These are phyloP conservation scores for Solioccasus polychromus DNA, from an alignment of 768 basidiomycete genomes.

Conservation along the genomic window DNA sequence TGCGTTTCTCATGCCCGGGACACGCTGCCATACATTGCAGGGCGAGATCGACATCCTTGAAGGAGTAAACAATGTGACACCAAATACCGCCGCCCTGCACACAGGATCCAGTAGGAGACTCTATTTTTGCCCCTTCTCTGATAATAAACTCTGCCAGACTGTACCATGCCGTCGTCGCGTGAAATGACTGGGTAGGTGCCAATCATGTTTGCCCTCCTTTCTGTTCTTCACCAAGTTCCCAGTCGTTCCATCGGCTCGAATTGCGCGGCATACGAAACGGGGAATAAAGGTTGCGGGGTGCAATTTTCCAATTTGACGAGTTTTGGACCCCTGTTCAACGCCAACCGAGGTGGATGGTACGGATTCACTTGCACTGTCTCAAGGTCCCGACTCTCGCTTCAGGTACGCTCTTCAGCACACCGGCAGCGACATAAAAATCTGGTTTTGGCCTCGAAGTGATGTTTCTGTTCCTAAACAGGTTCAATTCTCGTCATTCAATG, in stretches of 20 bases:
- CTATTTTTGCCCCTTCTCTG: not conserved
- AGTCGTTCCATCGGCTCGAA: slow-evolving; percentile 12
- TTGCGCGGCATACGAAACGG: slow-evolving; percentile 22
- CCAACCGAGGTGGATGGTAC: slow-evolving; percentile 38
- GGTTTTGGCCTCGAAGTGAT: slow-evolving; percentile 41
- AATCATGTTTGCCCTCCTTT: not conserved
- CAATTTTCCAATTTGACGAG: slow-evolving; percentile 11
- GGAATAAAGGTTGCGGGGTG: slow-evolving; percentile 23
- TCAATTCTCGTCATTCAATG: slow-evolving; percentile 8
- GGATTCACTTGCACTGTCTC: slow-evolving; percentile 4
- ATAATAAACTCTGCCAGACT: slow-evolving; percentile 14
- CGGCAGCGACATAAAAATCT: slow-evolving; percentile 35
- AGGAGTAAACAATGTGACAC: slow-evolving; percentile 39
- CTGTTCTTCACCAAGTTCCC: slow-evolving; percentile 1
- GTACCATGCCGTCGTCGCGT: slow-evolving; percentile 16
- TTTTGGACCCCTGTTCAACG: slow-evolving; percentile 28
- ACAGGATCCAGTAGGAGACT: slow-evolving; percentile 24
- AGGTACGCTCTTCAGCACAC: slow-evolving; percentile 45
- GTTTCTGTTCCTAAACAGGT: slow-evolving; percentile 25
- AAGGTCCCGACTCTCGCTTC: slow-evolving; percentile 1
- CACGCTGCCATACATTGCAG: slow-evolving; percentile 2
- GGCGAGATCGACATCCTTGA: slow-evolving; percentile 51
- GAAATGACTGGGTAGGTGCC: slow-evolving; percentile 19
- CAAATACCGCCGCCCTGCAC: slow-evolving; percentile 34
- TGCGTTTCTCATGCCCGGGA: not conserved